Evolutionary conservation across 176 grass and related monocot genomes (phyloP).

Genomic region (Musa itinerans): DNA sequence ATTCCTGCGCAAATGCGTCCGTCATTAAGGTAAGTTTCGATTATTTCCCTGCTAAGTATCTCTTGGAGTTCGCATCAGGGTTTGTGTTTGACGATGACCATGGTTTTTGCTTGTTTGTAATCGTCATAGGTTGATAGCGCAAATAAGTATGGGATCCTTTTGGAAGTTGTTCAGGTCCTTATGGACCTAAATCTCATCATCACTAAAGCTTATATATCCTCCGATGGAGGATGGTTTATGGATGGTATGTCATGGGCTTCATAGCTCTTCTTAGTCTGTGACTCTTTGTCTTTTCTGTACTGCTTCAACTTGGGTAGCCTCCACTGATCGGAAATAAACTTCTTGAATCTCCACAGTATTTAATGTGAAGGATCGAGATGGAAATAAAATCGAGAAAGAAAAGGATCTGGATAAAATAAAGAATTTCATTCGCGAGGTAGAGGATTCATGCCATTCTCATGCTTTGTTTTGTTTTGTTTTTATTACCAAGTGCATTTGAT

Average conservation of each 20-base stretch:
- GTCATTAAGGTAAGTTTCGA: slow-evolving; percentile 45
- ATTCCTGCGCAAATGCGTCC: slow-evolving; percentile 58
- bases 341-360: slow-evolving; percentile 40
- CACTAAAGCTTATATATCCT: slow-evolving; percentile 88
- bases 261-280: neutral
- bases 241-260: slow-evolving; percentile 39
- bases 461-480: slow-evolving; percentile 21
- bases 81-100: neutral
- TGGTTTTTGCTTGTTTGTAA: neutral
- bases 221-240: slow-evolving; percentile 91
- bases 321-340: neutral
- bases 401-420: slow-evolving; percentile 33
- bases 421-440: slow-evolving; percentile 58
- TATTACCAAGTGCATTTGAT: slow-evolving; percentile 11
- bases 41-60: neutral
- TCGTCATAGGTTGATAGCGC: slow-evolving; percentile 70
- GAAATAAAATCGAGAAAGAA: slow-evolving; percentile 57
- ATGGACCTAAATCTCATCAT: slow-evolving; percentile 75
- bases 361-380: slow-evolving; percentile 65
- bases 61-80: neutral
- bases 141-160: slow-evolving; percentile 79
- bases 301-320: neutral
- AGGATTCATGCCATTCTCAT: slow-evolving; percentile 1
- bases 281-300: slow-evolving; percentile 4
- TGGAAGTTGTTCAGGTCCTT: slow-evolving; percentile 87